Conservation (phyloP, 2,329 filamentous ascomycete genomes). For the Fusarium siculi region DNA sequence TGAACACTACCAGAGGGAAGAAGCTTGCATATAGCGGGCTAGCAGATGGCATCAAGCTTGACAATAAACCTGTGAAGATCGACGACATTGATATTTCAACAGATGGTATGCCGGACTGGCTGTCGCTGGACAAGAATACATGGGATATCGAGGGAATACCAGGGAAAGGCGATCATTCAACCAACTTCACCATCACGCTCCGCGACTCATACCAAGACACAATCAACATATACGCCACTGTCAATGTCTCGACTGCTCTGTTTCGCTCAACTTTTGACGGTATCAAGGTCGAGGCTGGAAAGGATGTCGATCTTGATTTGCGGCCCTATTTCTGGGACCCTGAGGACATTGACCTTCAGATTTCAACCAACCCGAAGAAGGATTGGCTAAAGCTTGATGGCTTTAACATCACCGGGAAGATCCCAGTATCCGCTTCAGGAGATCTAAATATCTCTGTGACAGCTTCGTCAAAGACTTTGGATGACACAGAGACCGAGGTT, state of each 20-base stretch:
- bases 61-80: constrained; percentile 61
- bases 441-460: constrained; percentile 47
- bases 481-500: constrained; percentile 50
- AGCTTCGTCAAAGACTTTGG: constrained; percentile 49
- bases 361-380: constrained; percentile 50
- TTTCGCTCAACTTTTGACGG: constrained; percentile 55
- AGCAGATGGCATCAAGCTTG: constrained; percentile 63
- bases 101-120: constrained; percentile 72
- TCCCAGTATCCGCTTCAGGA: constrained; percentile 51
- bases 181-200: constrained; percentile 71
- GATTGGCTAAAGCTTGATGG: constrained; percentile 58
- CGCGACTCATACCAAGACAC: constrained; percentile 68
- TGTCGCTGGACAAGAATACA: constrained; percentile 70
- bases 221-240: constrained; percentile 64
- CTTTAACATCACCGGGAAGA: constrained; percentile 54
- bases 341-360: constrained; percentile 50
- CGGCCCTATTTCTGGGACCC: constrained; percentile 55
- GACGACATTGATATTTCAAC: constrained; percentile 64
- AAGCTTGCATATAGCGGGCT: constrained; percentile 65
- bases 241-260: constrained; percentile 51
- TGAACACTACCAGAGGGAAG: constrained; percentile 67
- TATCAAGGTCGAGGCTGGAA: constrained; percentile 54
- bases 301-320: constrained; percentile 56
- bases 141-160: constrained; percentile 74
- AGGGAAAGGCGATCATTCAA: constrained; percentile 65